Evolutionary conservation across 495 filamentous ascomycete species (phyloP).

Genomic region (Penicillium chermesinum): DNA sequence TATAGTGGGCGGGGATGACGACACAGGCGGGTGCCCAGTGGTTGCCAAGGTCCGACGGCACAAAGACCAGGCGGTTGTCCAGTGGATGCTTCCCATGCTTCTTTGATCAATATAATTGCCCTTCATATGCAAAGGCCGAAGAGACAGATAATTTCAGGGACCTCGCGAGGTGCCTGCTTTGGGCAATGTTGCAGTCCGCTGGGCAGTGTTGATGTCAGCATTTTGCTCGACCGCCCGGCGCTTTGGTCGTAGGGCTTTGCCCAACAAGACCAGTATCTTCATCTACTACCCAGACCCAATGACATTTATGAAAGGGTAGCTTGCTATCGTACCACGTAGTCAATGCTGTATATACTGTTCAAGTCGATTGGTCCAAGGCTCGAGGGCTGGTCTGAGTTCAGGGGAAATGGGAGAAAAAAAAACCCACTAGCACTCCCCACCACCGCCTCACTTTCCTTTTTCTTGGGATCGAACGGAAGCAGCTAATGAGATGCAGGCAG

Average conservation of each 20-base stretch:
- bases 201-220: slow-evolving; percentile 28
- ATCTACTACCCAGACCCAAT: not conserved
- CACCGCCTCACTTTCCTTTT: slow-evolving; percentile 17
- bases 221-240: not conserved
- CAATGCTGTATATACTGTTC: not conserved
- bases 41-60: slow-evolving; percentile 2
- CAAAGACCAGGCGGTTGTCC: not conserved
- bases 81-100: not conserved
- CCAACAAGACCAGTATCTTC: not conserved
- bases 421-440: slow-evolving; percentile 15
- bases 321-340: not conserved
- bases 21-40: slow-evolving; percentile 21
- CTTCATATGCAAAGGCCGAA: not conserved
- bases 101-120: not conserved
- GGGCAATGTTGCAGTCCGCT: slow-evolving; percentile 22
- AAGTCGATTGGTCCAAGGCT: too few relatives aligned
- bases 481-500: not conserved
- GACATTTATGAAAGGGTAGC: not conserved
- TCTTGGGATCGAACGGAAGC: not conserved
- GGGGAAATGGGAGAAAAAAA: not conserved
- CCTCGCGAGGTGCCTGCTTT: slow-evolving; percentile 7
- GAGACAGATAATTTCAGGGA: slow-evolving; percentile 1
- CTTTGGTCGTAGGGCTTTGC: not conserved
- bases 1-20: slow-evolving; percentile 15
- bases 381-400: not conserved